Conservation (phyloP, 73 alveolate genomes). For the Paramecium tetraurelia region DNA sequence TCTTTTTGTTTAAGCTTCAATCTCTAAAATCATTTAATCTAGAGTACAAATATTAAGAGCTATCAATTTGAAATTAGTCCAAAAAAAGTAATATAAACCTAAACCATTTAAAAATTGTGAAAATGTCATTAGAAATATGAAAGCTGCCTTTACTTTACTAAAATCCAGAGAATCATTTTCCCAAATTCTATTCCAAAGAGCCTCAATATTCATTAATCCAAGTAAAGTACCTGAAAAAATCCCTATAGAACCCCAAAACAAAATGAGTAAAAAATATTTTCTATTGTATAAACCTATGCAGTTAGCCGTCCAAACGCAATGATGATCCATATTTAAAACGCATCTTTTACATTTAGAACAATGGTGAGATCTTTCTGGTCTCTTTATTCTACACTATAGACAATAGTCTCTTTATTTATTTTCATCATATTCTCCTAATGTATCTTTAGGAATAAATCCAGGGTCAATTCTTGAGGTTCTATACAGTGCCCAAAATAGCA, state of each 20-base stretch:
- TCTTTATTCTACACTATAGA: conserved; percentile 50
- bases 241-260: conserved; percentile 53
- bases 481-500: conserved; percentile 28
- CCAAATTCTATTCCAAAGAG: neutral
- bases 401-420: conserved; percentile 51
- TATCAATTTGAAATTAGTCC: neutral
- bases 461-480: neutral
- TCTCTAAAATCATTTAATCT: neutral
- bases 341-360: conserved; percentile 71
- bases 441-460: neutral
- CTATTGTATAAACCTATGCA: conserved; percentile 71
- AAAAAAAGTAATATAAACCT: neutral
- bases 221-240: conserved; percentile 31
- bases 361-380: conserved; percentile 77
- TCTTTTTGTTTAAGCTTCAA: neutral
- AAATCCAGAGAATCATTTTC: neutral
- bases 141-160: neutral
- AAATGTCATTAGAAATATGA: neutral
- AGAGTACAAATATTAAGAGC: neutral
- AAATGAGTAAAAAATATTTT: conserved; percentile 61
- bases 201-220: neutral
- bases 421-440: conserved; percentile 2
- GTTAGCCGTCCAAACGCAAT: conserved; percentile 76
- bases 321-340: conserved; percentile 77
- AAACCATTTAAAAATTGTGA: neutral